phyloP scores from a whole-genome alignment of 202 grass and related monocot genomes.

The Panicum hallii region DNA sequence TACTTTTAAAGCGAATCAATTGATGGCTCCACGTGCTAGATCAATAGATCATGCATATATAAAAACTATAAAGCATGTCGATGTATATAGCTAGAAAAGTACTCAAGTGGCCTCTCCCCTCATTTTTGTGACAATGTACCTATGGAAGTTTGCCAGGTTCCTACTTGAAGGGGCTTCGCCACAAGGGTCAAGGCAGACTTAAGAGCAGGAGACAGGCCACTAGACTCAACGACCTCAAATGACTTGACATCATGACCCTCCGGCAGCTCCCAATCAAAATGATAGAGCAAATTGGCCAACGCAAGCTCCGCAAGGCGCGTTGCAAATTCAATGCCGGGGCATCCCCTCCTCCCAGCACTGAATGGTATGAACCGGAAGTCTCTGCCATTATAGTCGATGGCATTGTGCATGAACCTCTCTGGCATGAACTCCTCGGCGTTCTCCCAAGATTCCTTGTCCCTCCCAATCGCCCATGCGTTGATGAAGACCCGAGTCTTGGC shows the following conservation, averaged over 20 bases:
- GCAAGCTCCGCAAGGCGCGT: neutral
- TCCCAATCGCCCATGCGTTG: conserved; percentile 59
- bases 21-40: too few species aligned
- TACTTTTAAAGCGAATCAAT: too few species aligned
- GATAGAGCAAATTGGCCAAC: conserved; percentile 35
- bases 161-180: too few species aligned
- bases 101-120: too few species aligned
- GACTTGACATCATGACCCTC: neutral
- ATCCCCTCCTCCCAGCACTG: conserved; percentile 43
- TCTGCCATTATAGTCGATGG: conserved; percentile 11
- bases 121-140: too few species aligned
- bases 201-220: neutral
- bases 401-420: conserved; percentile 27
- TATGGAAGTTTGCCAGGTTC: too few species aligned
- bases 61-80: too few species aligned
- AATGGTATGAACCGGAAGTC: conserved; percentile 50
- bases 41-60: too few species aligned
- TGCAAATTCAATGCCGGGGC: conserved; percentile 20
- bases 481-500: conserved; percentile 32
- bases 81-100: too few species aligned
- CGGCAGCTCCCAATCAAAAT: conserved; percentile 54
- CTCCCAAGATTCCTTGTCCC: conserved; percentile 40
- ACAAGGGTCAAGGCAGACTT: neutral
- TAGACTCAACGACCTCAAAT: conserved; percentile 34
- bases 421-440: conserved; percentile 30